Evolutionary conservation across 2,329 filamentous ascomycete species (phyloP).

Genomic region (Colletotrichum tamarilloi): DNA sequence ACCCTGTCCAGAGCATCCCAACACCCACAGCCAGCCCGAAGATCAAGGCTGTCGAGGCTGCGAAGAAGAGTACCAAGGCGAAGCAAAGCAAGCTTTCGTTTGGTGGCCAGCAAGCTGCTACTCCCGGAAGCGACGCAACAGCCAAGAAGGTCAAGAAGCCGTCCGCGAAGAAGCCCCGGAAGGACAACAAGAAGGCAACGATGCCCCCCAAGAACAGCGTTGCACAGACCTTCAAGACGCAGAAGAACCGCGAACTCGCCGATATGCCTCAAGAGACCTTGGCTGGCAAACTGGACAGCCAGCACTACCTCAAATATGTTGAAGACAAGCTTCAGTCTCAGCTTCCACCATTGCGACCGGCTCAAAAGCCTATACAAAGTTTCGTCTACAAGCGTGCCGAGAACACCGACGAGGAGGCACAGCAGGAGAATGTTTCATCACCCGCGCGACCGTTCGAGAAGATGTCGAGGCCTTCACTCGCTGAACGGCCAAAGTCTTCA

Average conservation of each 20-base stretch:
- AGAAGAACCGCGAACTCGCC: constrained; percentile 48
- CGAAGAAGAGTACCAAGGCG: constrained; percentile 51
- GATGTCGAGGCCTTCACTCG: constrained; percentile 20
- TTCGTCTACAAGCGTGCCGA: constrained; percentile 33
- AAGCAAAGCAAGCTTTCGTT: constrained; percentile 67
- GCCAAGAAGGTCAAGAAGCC: constrained; percentile 42
- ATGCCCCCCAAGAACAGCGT: constrained; percentile 51
- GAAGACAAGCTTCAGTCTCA: constrained; percentile 37
- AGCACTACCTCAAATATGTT: constrained; percentile 39
- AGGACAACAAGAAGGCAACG: constrained; percentile 48
- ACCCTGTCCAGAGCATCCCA: constrained; percentile 62
- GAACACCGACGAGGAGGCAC: not conserved
- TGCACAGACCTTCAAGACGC: constrained; percentile 57
- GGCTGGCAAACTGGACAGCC: constrained; percentile 37
- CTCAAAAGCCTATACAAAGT: constrained; percentile 35
- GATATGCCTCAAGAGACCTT: constrained; percentile 42
- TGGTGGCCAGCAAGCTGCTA: constrained; percentile 36
- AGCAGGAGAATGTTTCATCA: not conserved
- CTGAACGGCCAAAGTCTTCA: constrained; percentile 31
- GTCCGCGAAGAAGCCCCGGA: constrained; percentile 46
- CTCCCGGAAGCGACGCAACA: constrained; percentile 37
- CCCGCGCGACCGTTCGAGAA: not conserved
- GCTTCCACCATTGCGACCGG: constrained; percentile 41
- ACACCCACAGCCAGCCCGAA: constrained; percentile 69
- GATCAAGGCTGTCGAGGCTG: constrained; percentile 52